Percentiles rank a stretch among this genome's conserved stretches.
Evolutionary conservation across 495 filamentous ascomycete species (phyloP).

Genomic region (Hypomontagnella monticulosa): DNA sequence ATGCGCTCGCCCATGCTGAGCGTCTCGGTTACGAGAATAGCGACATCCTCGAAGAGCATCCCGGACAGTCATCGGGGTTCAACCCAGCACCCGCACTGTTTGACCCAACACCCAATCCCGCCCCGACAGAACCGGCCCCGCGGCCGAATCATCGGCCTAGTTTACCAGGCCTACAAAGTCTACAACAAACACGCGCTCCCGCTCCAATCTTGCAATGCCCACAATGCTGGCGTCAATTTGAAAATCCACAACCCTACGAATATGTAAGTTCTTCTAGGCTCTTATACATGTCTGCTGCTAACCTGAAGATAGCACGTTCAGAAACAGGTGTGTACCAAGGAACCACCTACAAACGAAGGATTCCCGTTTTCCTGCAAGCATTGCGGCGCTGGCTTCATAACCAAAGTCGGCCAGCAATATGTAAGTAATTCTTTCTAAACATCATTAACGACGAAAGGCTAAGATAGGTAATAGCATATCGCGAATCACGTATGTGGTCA

Average conservation of each 20-base stretch:
- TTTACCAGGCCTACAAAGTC: background rate
- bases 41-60: slow-evolving; percentile 54
- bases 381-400: slow-evolving; percentile 55
- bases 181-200: slow-evolving; percentile 1
- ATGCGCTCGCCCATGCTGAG: slow-evolving; percentile 59
- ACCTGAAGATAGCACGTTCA: slow-evolving; percentile 47
- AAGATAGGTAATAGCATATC: slow-evolving; percentile 45
- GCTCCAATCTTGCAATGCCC: slow-evolving; percentile 47
- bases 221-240: slow-evolving; percentile 54
- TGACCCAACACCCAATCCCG: slow-evolving; percentile 14
- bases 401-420: slow-evolving; percentile 44
- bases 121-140: background rate
- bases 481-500: slow-evolving; percentile 49
- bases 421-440: slow-evolving; percentile 37
- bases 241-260: slow-evolving; percentile 44
- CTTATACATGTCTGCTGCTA: background rate
- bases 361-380: slow-evolving; percentile 48
- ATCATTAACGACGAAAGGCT: background rate
- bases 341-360: slow-evolving; percentile 41
- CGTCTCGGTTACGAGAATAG: slow-evolving; percentile 58
- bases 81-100: slow-evolving; percentile 31
- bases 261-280: slow-evolving; percentile 49
- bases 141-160: slow-evolving; percentile 5
- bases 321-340: slow-evolving; percentile 50
- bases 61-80: slow-evolving; percentile 20